Percentiles rank a stretch among this genome's conserved stretches.
Conservation (phyloP, 2,329 filamentous ascomycete species). For the Xylariaceae sp. region DNA sequence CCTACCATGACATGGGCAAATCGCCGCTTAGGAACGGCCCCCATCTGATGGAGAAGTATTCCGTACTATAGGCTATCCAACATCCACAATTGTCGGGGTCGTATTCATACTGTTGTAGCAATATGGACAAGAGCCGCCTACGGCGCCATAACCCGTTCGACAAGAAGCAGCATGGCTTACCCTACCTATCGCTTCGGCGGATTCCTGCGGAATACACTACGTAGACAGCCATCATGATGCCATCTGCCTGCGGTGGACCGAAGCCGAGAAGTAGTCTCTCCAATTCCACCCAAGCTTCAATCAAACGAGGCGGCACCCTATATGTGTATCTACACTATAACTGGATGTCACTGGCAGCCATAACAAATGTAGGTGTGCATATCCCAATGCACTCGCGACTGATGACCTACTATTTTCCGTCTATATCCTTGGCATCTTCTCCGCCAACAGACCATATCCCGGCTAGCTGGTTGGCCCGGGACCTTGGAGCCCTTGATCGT, state of each 20-base stretch:
- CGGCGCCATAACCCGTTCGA: not conserved
- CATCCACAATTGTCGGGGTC: constrained; percentile 4
- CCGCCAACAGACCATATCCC: not conserved
- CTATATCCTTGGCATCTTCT: not conserved
- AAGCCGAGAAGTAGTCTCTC: constrained; percentile 7
- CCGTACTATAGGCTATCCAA: constrained; percentile 1
- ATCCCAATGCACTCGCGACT: not conserved
- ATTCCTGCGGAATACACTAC: not conserved
- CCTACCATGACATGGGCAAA: not conserved
- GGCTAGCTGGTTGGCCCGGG: constrained; percentile 4
- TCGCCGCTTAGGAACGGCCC: not conserved
- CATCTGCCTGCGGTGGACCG: not conserved
- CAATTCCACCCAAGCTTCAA: constrained; percentile 6
- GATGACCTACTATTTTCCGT: not conserved
- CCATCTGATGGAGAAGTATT: not conserved
- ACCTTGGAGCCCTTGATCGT: constrained; percentile 8
- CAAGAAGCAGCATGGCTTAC: not conserved
- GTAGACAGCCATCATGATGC: not conserved
- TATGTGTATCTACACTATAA: not conserved
- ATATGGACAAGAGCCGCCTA: not conserved
- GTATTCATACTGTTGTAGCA: not conserved
- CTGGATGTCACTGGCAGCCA: not conserved
- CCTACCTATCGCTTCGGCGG: not conserved
- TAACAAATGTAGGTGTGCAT: too few relatives aligned
- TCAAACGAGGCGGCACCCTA: constrained; percentile 1